Conservation (phyloP, 1,284 basidiomycete species). For the Coniophora puteana region DNA sequence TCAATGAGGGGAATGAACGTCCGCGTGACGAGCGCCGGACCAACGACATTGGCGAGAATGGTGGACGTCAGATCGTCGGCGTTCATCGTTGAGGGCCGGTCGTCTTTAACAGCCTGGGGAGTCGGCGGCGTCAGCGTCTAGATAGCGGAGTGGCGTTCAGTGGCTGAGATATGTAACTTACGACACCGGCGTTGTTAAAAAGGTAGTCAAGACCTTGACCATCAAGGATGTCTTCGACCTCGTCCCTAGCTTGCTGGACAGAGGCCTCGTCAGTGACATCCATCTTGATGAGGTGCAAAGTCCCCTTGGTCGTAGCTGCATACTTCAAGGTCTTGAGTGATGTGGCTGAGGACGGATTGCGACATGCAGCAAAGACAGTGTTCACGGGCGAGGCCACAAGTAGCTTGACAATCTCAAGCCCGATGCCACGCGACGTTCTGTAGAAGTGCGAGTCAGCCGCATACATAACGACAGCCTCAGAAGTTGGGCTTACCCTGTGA, state of each 20-base stretch:
- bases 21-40: constrained; percentile 23
- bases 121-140: neutral
- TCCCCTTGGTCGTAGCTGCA: constrained; percentile 6
- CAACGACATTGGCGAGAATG: constrained; percentile 20
- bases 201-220: constrained; percentile 25
- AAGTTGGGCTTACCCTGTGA: no score
- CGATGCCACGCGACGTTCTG: constrained; percentile 27
- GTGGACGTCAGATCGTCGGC: constrained; percentile 9
- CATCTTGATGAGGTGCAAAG: constrained; percentile 23
- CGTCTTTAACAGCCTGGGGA: constrained; percentile 14
- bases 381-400: constrained; percentile 17
- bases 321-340: constrained; percentile 12
- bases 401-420: constrained; percentile 22
- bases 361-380: constrained; percentile 27
- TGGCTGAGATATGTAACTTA: constrained; percentile 8
- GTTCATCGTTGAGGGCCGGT: constrained; percentile 11
- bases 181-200: constrained; percentile 28
- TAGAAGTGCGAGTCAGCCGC: no score
- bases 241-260: constrained; percentile 17
- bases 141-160: neutral
- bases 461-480: no score
- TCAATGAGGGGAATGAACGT: constrained; percentile 21
- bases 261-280: constrained; percentile 22
- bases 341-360: constrained; percentile 17
- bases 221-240: constrained; percentile 17